phyloP scores from a whole-genome alignment of 371 early-diverging fungal genomes.

The Mucor mucedo region DNA sequence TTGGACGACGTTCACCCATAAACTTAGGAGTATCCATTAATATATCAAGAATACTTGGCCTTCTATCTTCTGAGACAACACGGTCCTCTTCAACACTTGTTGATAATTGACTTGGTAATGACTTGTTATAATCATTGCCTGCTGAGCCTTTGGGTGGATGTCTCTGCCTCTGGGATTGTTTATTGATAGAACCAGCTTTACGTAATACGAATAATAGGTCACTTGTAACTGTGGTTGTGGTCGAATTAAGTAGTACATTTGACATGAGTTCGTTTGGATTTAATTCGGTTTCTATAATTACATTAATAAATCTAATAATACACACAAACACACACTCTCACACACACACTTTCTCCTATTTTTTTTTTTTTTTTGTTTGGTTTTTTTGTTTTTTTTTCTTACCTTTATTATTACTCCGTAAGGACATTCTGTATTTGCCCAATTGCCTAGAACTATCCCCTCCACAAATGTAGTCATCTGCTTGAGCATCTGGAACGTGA shows the following conservation, averaged over 20 bases:
- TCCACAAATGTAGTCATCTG: slow-evolving; percentile 16
- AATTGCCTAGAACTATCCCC: slow-evolving; percentile 15
- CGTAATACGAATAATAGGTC: slow-evolving; percentile 47
- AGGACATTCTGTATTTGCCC: slow-evolving; percentile 45
- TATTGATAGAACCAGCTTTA: slow-evolving; percentile 16
- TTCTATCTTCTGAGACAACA: slow-evolving; percentile 25
- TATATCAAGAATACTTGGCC: slow-evolving; percentile 55
- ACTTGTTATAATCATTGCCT: not conserved
- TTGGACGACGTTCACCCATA: slow-evolving; percentile 25
- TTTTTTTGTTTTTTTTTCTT: slow-evolving; percentile 26
- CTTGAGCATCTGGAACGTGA: slow-evolving; percentile 48
- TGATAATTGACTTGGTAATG: slow-evolving; percentile 7
- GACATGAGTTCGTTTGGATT: slow-evolving; percentile 46
- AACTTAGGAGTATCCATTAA: slow-evolving; percentile 45
- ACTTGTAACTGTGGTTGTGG: slow-evolving; percentile 37
- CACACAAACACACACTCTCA: not conserved
- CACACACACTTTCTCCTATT: slow-evolving; percentile 2
- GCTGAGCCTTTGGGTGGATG: slow-evolving; percentile 1
- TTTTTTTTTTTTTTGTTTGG: slow-evolving; percentile 15
- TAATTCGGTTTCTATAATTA: slow-evolving; percentile 38
- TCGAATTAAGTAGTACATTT: slow-evolving; percentile 33
- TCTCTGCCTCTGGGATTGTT: slow-evolving; percentile 13
- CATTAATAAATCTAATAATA: not conserved
- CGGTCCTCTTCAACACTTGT: not conserved
- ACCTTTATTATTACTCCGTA: slow-evolving; percentile 42